Percentiles rank a stretch among this genome's conserved stretches.
Conservation (phyloP, 2,329 filamentous ascomycete genomes). For the Microdochium trichocladiopsis region DNA sequence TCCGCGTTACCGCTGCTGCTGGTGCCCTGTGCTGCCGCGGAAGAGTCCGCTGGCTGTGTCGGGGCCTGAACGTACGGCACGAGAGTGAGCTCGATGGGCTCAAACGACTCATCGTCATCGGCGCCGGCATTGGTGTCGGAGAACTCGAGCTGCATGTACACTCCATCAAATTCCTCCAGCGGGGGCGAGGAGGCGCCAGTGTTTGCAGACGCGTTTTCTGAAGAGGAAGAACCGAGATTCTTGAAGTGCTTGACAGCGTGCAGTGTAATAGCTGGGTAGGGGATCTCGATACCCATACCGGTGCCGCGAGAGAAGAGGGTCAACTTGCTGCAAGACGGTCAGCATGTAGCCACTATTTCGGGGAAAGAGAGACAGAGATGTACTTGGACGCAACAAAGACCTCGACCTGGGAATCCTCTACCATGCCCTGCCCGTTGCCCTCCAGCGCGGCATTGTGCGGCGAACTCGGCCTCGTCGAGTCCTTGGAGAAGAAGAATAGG, state of each 20-base stretch:
- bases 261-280: slow-evolving; percentile 68
- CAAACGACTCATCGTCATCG: slow-evolving; percentile 60
- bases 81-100: slow-evolving; percentile 61
- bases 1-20: slow-evolving; percentile 19
- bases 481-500: slow-evolving; percentile 43
- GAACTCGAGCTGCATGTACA: slow-evolving; percentile 65
- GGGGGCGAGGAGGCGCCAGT: no score
- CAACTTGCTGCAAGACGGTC: slow-evolving; percentile 35
- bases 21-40: no score
- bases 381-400: slow-evolving; percentile 55
- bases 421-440: slow-evolving; percentile 18
- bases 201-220: slow-evolving; percentile 21
- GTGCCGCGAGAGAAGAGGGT: slow-evolving; percentile 55
- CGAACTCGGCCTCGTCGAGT: slow-evolving; percentile 19
- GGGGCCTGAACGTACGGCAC: slow-evolving; percentile 40
- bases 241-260: slow-evolving; percentile 62
- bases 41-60: no score
- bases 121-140: slow-evolving; percentile 50
- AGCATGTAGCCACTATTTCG: no score
- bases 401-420: slow-evolving; percentile 40
- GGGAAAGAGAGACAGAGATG: no score
- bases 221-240: slow-evolving; percentile 19
- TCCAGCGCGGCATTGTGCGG: slow-evolving; percentile 24
- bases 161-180: slow-evolving; percentile 34
- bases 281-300: slow-evolving; percentile 57